Base-by-base conservation (phyloP, 495 filamentous ascomycete species). In the Parathielavia hyrcaniae region DNA sequence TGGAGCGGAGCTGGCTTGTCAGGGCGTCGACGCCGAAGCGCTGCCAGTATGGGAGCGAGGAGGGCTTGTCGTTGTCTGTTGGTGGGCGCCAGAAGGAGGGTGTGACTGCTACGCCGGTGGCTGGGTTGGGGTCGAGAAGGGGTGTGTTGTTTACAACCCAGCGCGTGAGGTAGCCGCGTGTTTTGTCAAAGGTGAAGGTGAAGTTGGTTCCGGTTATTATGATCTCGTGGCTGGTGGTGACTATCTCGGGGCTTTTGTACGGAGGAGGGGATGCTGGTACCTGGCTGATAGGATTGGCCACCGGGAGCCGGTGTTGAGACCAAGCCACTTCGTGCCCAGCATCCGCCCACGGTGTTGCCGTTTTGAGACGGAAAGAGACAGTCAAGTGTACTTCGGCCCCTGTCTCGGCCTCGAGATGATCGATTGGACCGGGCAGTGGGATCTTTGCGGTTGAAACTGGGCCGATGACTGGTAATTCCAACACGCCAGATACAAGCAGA, bases 31-130 rank as follows among this genome's bases (percentile, higher is more conserved):
- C 65, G 13, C 69, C 69, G 34, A 69, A 69, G 16, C 69, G 59
- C 67, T 71, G 74, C 61, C 73, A 70, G 45, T 74, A 69, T 0
- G 71, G 73, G 23, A 73, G 60, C 0, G 72, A 69, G 0, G 62
- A 52, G 0, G 75, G 70, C 1, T 70, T 68, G 50, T 87, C 84
- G 63, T 86, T 87, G 64, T 85, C 78, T 0, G 84, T 86, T 17
- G 77, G 82, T 14, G 71, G 64, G 1, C 73, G 67, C 64, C 75
- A 71, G 54, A 74, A 70, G 23, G 71, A 72, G 0, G 78, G 69
- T 0, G 56, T 51, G 36, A 71, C 43, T 17, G 69, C 69, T 1
- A 71, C 63, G 13, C 74, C 64, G 1, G 77, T 76, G 19, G 65
- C 51, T 14, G 74, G 70, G 50, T 79, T 67, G 46, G 76, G 45